Conservation (phyloP, 2,329 filamentous ascomycete species). For the Scopulariopsis brevicaulis region DNA sequence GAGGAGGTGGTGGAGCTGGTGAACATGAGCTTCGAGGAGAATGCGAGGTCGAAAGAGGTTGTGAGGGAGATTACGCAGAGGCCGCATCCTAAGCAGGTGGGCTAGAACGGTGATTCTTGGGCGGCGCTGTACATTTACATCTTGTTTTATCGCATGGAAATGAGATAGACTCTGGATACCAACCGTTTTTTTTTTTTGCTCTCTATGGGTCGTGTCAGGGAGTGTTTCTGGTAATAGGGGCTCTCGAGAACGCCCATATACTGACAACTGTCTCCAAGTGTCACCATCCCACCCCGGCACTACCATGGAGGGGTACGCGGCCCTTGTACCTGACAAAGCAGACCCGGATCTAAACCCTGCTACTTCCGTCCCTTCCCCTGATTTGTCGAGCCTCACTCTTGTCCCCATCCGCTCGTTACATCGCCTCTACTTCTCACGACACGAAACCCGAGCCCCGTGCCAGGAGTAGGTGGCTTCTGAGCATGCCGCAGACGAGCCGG, state of each 20-base stretch:
- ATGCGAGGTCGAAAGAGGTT: conserved; percentile 44
- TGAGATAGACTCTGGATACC: too few species aligned
- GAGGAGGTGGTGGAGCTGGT: conserved; percentile 53
- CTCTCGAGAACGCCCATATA: neutral
- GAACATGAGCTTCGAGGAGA: conserved; percentile 52
- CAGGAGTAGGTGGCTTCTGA: neutral
- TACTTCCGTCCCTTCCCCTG: neutral
- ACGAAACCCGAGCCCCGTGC: neutral
- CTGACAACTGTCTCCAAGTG: too few species aligned
- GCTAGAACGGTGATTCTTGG: neutral
- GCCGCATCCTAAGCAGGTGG: conserved; percentile 23
- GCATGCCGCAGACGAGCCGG: neutral
- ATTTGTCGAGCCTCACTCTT: neutral
- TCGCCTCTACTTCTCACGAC: neutral
- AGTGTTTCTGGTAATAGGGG: neutral
- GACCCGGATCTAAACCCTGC: neutral
- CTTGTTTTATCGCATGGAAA: neutral
- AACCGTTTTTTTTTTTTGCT: too few species aligned
- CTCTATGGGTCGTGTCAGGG: neutral
- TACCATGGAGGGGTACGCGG: neutral
- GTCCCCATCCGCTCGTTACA: neutral
- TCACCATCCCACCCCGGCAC: neutral
- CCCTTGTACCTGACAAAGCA: neutral
- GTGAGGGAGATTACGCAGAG: conserved; percentile 45
- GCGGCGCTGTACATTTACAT: neutral